Evolutionary conservation across 768 basidiomycete genomes (phyloP), one percentile per base, ranked within the genome.

Genomic region (Russula griseocarnosa): DNA sequence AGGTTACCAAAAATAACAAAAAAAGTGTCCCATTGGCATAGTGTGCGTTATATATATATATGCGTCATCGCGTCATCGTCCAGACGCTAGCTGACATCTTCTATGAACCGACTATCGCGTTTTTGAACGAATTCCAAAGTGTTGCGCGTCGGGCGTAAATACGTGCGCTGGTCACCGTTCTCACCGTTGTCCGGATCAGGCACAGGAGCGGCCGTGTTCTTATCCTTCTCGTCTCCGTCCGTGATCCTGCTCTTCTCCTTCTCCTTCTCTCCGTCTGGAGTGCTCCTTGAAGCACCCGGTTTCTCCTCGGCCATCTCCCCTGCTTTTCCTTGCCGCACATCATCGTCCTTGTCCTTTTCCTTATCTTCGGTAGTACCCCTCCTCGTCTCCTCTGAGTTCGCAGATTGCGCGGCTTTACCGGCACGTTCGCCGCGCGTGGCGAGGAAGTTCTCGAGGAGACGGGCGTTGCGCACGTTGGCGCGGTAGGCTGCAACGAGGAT

Each of bases 381-480:
- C 28, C 8, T 57, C 24, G 26, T 26, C 24, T 55, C 54, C 18
- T 53, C 28, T 8, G 38, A 22, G 11, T 24, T 26, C 11, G 32
- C 8, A n/a, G 60, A 16, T 8, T 52, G 58, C 2, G 34, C 4
- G 18, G 57, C 30, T 34, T 28, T 59, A 3, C 20, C 24, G 40
- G 28, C 42, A 10, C 54, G 26, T 28, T 49, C 61, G 32, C 90
- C 92, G 51, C 94, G 80, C 34, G 91, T 79, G 40, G 87, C 81
- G 59, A 97, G 75, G 74, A 83, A 94, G 73, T 94, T 92, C 71
- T 95, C 92, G 53, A 98, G 79, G 54, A 97, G 76, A 6, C 82
- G 82, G 13, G 92, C 94, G 70, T 98, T 97, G 65, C 95, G 81
- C 18, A 86, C 89, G 74, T 98, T 98, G 22, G 93, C 86, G 72